Base-by-base conservation (phyloP, 2,329 filamentous ascomycete species). In the Acarospora socialis region DNA sequence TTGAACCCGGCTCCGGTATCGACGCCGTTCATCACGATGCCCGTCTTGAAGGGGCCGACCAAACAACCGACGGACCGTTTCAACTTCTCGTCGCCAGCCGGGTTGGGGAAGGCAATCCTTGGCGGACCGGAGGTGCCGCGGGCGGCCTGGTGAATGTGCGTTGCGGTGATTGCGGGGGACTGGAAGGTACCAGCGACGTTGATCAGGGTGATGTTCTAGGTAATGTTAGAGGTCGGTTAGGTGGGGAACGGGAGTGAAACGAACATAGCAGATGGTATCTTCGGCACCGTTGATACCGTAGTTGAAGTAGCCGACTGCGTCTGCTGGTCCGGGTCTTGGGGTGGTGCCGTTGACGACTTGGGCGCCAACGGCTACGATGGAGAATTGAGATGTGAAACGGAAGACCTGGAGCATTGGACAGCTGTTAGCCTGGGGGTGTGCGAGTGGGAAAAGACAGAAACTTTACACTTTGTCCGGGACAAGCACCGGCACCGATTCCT, bases 81-180 rank as follows among this genome's bases (percentile, higher is more conserved):
- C 21, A 46, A 45, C 13, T 51, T 46, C 12, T 52, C 53, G n/a
- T 53, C 47, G 7, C 51, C 54, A 7, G 52, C 44, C 2, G 63
- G 63, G 52, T 68, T 65, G 19, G 65, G 61, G 46, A 69, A 65
- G 3, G 59, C 60, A 36, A 68, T 54, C 43, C 66, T 56, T 33
- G 66, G 67, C 21, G 66, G 65, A 5, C 68, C 66, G 13, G 58
- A 43, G 30, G 48, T 51, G 38, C 65, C 65, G 34, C 49, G 52
- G 14, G 42, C 46, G 5, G 51, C 65, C 47, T 70, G 52, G 49
- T 71, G 66, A 40, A 71, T 64, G 48, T 71, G 67, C 2, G 67
- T 72, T 12, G 67, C 63, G 5, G 65, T 68, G 17, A 48, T 42
- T 25, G 68, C 67, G 0, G 57, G 54, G 5, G 65, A 69, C 42